phyloP scores from a whole-genome alignment of 2,329 filamentous ascomycete species.

The Diplocarpon mali region DNA sequence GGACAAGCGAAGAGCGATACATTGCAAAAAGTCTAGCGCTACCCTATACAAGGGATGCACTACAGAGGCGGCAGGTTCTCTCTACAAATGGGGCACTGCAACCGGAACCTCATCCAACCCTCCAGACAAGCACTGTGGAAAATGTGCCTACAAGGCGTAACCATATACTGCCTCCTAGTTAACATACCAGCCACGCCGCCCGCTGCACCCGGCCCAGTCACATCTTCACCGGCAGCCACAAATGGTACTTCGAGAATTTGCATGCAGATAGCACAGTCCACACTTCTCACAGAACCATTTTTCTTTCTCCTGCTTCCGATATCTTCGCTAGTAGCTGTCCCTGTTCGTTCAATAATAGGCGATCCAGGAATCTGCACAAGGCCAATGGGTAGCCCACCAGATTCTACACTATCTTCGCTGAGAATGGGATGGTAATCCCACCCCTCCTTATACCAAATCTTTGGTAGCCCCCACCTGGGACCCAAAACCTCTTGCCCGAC shows the following conservation, averaged over 20 bases:
- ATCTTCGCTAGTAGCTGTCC: slow-evolving; percentile 18
- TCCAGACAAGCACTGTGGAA: slow-evolving; percentile 89
- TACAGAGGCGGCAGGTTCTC: slow-evolving; percentile 78
- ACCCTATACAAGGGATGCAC: background rate
- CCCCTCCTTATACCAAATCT: slow-evolving; percentile 56
- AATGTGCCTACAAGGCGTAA: slow-evolving; percentile 91
- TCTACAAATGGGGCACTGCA: slow-evolving; percentile 92
- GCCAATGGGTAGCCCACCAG: slow-evolving; percentile 71
- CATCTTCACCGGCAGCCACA: slow-evolving; percentile 46
- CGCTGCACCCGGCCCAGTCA: slow-evolving; percentile 27
- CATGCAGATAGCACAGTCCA: slow-evolving; percentile 93
- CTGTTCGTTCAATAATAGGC: slow-evolving; percentile 13
- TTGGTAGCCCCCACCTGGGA: slow-evolving; percentile 73
- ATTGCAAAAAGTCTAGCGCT: too few species aligned
- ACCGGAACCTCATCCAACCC: slow-evolving; percentile 86
- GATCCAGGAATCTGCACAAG: slow-evolving; percentile 34
- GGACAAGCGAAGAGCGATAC: too few species aligned
- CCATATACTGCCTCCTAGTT: slow-evolving; percentile 81
- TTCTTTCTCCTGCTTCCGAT: slow-evolving; percentile 33
- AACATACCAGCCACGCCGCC: slow-evolving; percentile 56
- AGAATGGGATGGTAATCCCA: slow-evolving; percentile 95
- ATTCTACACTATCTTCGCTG: slow-evolving; percentile 69
- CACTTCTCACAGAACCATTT: slow-evolving; percentile 38
- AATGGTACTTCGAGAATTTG: slow-evolving; percentile 85
- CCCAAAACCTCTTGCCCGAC: slow-evolving; percentile 75